These are phyloP conservation scores for Solanum aculeatissimum DNA, from an alignment of 305 asterid genomes.

Conservation along the genomic window DNA sequence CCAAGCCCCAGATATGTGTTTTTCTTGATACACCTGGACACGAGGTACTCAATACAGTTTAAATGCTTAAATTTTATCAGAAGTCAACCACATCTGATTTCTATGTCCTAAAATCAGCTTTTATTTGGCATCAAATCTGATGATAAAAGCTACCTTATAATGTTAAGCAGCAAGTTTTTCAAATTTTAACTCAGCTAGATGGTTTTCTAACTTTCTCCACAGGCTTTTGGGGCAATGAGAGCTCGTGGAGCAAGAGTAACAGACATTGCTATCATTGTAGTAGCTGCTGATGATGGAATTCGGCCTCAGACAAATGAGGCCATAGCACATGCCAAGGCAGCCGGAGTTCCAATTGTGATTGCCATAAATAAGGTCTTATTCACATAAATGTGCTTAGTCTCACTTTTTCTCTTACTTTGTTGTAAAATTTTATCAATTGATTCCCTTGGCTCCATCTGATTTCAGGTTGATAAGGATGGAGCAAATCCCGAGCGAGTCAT, in stretches of 20 bases:
- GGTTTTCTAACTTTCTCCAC: slow-evolving; percentile 5
- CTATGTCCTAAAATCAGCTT: not conserved
- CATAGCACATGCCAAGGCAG: slow-evolving; percentile 97
- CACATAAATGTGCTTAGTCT: slow-evolving; percentile 3
- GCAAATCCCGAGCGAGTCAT: slow-evolving; percentile 93
- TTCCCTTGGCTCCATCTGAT: not conserved
- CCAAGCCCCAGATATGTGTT: slow-evolving; percentile 76
- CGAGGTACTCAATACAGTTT: slow-evolving; percentile 40
- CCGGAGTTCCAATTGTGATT: slow-evolving; percentile 82
- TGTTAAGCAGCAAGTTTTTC: not conserved
- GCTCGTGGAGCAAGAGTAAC: slow-evolving; percentile 99
- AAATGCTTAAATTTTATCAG: not conserved
- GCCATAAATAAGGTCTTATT: slow-evolving; percentile 81
- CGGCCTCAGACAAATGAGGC: slow-evolving; percentile 97
- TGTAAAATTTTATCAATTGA: not conserved
- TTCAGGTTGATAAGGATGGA: slow-evolving; percentile 95
- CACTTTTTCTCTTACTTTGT: slow-evolving; percentile 6
- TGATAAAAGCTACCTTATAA: not conserved
- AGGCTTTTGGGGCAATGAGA: slow-evolving; percentile 99
- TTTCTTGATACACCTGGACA: slow-evolving; percentile 99
- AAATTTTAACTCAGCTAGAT: not conserved
- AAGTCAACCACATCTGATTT: not conserved
- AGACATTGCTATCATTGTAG: slow-evolving; percentile 92
- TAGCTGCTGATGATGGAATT: slow-evolving; percentile 99
- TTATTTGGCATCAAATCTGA: not conserved